Conservation (phyloP, 768 basidiomycete genomes). For the Lactarius sp. region DNA sequence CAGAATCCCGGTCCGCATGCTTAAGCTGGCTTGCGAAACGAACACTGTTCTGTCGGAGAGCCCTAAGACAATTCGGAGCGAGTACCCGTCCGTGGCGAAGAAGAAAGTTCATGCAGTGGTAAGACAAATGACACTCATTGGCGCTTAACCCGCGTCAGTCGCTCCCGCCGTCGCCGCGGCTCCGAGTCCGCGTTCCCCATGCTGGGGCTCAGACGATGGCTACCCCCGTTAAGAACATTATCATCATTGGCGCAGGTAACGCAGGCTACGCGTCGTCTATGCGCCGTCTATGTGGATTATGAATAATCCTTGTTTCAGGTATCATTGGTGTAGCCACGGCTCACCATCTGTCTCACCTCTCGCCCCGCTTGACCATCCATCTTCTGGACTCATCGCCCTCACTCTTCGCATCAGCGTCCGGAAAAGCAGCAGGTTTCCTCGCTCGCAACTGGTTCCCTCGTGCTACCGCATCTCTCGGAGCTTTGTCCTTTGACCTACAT, state of each 20-base stretch:
- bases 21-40: conserved; percentile 4
- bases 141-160: background rate
- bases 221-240: conserved; percentile 27
- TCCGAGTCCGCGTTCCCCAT: too few relatives aligned
- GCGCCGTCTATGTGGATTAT: background rate
- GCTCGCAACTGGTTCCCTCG: conserved; percentile 34
- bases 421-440: conserved; percentile 39
- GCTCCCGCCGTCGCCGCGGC: too few relatives aligned
- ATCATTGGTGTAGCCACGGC: conserved; percentile 45
- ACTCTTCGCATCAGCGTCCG: conserved; percentile 37
- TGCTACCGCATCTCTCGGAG: conserved; percentile 22
- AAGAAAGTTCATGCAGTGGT: background rate
- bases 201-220: background rate
- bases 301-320: conserved; percentile 23
- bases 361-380: conserved; percentile 33
- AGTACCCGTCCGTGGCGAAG: background rate
- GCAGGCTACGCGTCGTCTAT: background rate
- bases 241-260: conserved; percentile 40
- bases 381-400: conserved; percentile 38
- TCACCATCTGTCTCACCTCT: conserved; percentile 35
- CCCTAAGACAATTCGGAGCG: background rate
- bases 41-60: background rate
- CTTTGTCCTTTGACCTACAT: conserved; percentile 32
- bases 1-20: background rate
- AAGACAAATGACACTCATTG: background rate